A percentile compares a stretch with the other conserved stretches of the same genome.
Conservation (phyloP, 805 yeast species). For the Candida morakotiae region DNA sequence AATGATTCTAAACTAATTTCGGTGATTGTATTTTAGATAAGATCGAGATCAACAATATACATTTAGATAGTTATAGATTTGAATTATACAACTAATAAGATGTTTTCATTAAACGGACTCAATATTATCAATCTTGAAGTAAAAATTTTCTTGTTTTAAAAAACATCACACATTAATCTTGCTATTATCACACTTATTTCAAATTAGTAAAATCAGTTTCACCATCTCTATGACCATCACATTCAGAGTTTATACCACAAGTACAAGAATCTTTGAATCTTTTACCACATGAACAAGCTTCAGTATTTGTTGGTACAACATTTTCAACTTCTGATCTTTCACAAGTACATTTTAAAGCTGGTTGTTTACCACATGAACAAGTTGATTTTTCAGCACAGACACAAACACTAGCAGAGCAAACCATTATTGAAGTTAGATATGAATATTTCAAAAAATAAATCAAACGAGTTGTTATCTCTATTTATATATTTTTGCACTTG, state of each 20-base stretch:
- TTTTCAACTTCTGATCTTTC: slow-evolving; percentile 49
- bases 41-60: too few relatives aligned
- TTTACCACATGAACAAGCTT: slow-evolving; percentile 58
- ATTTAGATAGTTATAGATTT: too few relatives aligned
- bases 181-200: too few relatives aligned
- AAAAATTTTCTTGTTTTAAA: too few relatives aligned
- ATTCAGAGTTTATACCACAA: slow-evolving; percentile 43
- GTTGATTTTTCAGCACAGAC: slow-evolving; percentile 59
- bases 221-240: slow-evolving; percentile 47
- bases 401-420: slow-evolving; percentile 42
- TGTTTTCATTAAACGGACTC: too few relatives aligned
- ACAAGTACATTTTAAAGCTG: slow-evolving; percentile 58
- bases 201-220: slow-evolving; percentile 55
- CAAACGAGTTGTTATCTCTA: slow-evolving; percentile 1
- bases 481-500: background rate
- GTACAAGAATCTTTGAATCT: slow-evolving; percentile 52
- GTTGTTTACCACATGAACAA: slow-evolving; percentile 59
- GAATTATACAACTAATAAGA: too few relatives aligned
- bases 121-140: too few relatives aligned
- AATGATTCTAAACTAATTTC: too few relatives aligned
- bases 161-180: too few relatives aligned
- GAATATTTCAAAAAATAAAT: too few relatives aligned
- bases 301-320: slow-evolving; percentile 34
- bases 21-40: too few relatives aligned
- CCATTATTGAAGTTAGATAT: too few relatives aligned